A percentile compares a stretch with the other conserved stretches of the same genome.
Evolutionary conservation across 495 filamentous ascomycete genomes (phyloP).

Genomic region (Penicillium antarcticum): DNA sequence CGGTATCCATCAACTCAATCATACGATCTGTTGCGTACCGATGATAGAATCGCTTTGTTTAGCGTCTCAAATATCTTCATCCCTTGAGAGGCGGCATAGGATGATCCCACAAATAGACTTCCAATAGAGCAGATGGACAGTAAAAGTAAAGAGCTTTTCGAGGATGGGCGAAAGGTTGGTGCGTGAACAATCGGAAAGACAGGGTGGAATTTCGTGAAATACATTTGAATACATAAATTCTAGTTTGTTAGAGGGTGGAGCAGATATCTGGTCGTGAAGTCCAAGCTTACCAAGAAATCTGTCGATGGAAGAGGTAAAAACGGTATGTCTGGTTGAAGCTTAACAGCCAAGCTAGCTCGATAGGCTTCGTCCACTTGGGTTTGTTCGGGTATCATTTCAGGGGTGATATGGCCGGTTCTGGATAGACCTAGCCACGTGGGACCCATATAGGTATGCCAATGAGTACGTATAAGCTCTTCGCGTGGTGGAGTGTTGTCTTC

Average conservation of each 20-base stretch:
- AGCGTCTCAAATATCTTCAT: conserved; percentile 28
- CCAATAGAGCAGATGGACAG: conserved; percentile 27
- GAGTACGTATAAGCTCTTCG: conserved; percentile 5
- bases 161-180: conserved; percentile 26
- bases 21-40: conserved; percentile 7
- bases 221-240: conserved; percentile 30
- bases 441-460: conserved; percentile 13
- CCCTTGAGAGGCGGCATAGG: conserved; percentile 21
- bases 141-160: conserved; percentile 15
- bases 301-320: conserved; percentile 23
- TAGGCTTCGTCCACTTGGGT: conserved; percentile 19
- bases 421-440: background rate
- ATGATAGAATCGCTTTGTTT: conserved; percentile 31
- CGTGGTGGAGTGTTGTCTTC: background rate
- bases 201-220: conserved; percentile 26
- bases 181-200: conserved; percentile 31
- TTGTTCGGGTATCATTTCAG: conserved; percentile 6
- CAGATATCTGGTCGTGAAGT: no score
- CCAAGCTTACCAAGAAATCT: conserved; percentile 17
- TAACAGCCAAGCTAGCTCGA: background rate
- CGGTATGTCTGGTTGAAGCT: conserved; percentile 16
- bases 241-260: background rate
- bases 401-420: conserved; percentile 10
- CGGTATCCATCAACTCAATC: background rate
- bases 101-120: conserved; percentile 28